Evolutionary conservation across 108 stramenopile species (phyloP).

Genomic region (Schizochytrium sp.): DNA sequence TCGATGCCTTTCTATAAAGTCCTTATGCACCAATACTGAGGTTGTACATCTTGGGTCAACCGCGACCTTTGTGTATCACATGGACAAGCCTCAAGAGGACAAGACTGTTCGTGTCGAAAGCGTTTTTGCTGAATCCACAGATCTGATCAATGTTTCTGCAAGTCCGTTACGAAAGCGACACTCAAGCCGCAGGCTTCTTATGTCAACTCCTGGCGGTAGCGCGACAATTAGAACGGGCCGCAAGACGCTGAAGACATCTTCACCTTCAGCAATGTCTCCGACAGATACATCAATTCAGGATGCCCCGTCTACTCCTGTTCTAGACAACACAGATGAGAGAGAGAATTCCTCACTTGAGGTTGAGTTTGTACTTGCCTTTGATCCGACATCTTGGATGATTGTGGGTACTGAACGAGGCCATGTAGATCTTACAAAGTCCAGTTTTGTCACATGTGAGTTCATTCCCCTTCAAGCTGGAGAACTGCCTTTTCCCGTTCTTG

Average conservation of each 20-base stretch:
- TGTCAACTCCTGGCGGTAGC: neutral
- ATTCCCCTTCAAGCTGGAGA: slow-evolving; percentile 51
- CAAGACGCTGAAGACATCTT: neutral
- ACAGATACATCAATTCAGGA: neutral
- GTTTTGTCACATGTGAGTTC: slow-evolving; percentile 36
- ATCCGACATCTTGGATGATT: slow-evolving; percentile 44
- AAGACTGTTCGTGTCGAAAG: slow-evolving; percentile 39
- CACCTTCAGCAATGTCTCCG: neutral
- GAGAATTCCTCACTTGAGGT: neutral
- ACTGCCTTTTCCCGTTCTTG: slow-evolving; percentile 23
- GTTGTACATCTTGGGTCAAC: slow-evolving; percentile 18
- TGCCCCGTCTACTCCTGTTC: too few relatives aligned
- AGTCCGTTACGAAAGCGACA: slow-evolving; percentile 13
- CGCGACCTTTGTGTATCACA: slow-evolving; percentile 10
- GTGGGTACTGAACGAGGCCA: slow-evolving; percentile 49
- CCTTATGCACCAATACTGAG: neutral
- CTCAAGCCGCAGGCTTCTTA: neutral
- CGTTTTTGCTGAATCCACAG: neutral
- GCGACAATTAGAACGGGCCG: neutral
- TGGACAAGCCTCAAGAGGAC: slow-evolving; percentile 1
- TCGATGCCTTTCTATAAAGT: slow-evolving; percentile 23
- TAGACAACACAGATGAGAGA: neutral
- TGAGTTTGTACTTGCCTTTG: slow-evolving; percentile 6
- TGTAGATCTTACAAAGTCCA: neutral
- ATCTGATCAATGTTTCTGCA: slow-evolving; percentile 11